Evolutionary conservation across 805 yeast species (phyloP).

Genomic region (Yarrowia yakushimensis): DNA sequence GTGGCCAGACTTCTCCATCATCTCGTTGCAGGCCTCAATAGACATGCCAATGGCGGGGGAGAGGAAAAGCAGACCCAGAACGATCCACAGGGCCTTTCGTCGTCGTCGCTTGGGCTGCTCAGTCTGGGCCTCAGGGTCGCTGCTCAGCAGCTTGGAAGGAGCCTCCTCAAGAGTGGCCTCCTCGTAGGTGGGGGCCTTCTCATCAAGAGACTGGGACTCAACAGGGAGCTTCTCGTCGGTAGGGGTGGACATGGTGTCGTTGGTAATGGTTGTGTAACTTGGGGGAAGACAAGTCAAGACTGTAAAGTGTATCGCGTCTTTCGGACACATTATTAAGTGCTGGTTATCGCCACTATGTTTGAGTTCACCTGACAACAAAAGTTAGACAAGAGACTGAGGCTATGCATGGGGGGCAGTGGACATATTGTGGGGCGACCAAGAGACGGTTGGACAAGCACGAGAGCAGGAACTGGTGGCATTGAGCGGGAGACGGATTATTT

Average conservation of each 20-base stretch:
- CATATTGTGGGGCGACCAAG: too few species aligned
- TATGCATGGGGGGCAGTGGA: too few species aligned
- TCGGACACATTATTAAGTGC: background rate
- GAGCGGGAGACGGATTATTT: too few species aligned
- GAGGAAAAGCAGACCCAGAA: slow-evolving; percentile 8
- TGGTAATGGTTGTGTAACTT: background rate
- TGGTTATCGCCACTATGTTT: slow-evolving; percentile 5
- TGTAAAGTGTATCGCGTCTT: slow-evolving; percentile 17
- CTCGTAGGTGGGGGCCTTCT: slow-evolving; percentile 21
- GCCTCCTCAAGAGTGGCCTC: slow-evolving; percentile 19
- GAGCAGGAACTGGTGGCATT: too few species aligned
- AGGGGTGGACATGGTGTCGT: background rate
- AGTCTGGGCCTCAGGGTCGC: background rate
- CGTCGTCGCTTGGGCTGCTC: slow-evolving; percentile 4
- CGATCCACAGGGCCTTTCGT: slow-evolving; percentile 13
- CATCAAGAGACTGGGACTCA: background rate
- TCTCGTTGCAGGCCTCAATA: slow-evolving; percentile 14
- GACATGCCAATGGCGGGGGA: slow-evolving; percentile 3
- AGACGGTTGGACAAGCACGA: too few species aligned
- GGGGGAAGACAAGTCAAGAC: background rate
- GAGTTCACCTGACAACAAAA: background rate
- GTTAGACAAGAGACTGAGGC: background rate
- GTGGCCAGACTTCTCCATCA: background rate
- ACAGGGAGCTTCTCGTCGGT: slow-evolving; percentile 2
- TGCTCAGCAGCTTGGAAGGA: slow-evolving; percentile 4